A percentile compares a stretch with the other conserved stretches of the same genome.
These are phyloP conservation scores for Diplotaxis tenuifolia DNA, from an alignment of 345 rosid genomes.

Conservation along the genomic window DNA sequence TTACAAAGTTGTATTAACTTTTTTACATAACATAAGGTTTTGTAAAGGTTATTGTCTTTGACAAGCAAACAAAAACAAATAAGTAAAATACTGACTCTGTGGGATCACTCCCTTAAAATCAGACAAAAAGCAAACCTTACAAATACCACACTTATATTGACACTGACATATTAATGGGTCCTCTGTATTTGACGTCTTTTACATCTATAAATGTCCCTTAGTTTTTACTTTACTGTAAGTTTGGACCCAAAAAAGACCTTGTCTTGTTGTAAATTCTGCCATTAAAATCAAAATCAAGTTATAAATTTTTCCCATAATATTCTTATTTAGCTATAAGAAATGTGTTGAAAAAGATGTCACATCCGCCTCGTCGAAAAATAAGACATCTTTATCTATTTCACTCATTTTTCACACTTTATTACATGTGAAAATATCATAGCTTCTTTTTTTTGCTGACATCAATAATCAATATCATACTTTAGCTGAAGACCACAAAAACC, in stretches of 20 bases:
- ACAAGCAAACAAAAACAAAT: constrained; percentile 9
- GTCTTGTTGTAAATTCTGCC: neutral
- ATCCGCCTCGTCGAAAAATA: constrained; percentile 22
- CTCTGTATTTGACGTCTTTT: constrained; percentile 9
- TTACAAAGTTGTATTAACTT: constrained; percentile 7
- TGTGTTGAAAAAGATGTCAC: constrained; percentile 14
- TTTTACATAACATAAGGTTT: constrained; percentile 11
- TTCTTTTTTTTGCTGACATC: too few relatives aligned
- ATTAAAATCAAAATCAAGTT: neutral
- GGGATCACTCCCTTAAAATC: constrained; percentile 35
- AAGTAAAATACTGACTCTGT: constrained; percentile 17
- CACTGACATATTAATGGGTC: constrained; percentile 19
- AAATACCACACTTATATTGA: constrained; percentile 25
- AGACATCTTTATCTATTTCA: constrained; percentile 24
- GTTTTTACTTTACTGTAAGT: neutral
- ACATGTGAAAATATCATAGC: constrained; percentile 35
- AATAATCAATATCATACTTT: constrained; percentile 9
- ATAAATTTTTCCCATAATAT: neutral
- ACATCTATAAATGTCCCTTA: neutral
- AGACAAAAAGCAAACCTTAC: constrained; percentile 33
- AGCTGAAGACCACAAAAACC: neutral
- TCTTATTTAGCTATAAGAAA: neutral
- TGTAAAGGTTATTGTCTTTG: constrained; percentile 3
- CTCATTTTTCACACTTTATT: constrained; percentile 33
- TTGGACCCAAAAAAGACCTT: neutral